phyloP scores from a whole-genome alignment of 2,329 filamentous ascomycete species.

The Calonectria hongkongensis region DNA sequence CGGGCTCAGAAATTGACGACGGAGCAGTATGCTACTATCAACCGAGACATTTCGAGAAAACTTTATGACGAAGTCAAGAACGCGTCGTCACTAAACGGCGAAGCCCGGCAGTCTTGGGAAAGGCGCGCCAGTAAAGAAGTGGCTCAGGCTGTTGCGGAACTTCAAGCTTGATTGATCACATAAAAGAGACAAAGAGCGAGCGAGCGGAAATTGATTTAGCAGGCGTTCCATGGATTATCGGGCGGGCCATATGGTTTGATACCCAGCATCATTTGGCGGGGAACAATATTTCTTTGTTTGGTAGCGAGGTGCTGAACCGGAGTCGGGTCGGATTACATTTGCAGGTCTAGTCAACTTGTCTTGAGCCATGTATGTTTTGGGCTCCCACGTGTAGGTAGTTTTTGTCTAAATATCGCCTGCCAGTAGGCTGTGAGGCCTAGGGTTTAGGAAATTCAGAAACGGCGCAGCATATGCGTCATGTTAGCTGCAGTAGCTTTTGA shows the following conservation, averaged over 20 bases:
- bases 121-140: constrained; percentile 87
- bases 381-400: constrained; percentile 46
- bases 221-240: constrained; percentile 56
- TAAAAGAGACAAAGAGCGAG: constrained; percentile 49
- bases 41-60: constrained; percentile 90
- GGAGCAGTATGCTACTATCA: constrained; percentile 94
- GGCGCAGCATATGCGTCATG: constrained; percentile 22
- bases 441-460: constrained; percentile 42
- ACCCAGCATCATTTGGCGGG: constrained; percentile 58
- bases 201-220: constrained; percentile 51
- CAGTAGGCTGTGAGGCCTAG: constrained; percentile 37
- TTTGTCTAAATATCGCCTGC: constrained; percentile 49
- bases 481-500: constrained; percentile 19
- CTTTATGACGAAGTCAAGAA: constrained; percentile 83
- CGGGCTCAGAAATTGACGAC: constrained; percentile 86
- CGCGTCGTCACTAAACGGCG: constrained; percentile 76
- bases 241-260: constrained; percentile 57
- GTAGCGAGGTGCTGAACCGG: constrained; percentile 53
- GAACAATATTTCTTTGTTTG: constrained; percentile 54
- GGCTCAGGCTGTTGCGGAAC: constrained; percentile 79
- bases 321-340: constrained; percentile 48
- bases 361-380: constrained; percentile 42
- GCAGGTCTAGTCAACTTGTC: constrained; percentile 46
- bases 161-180: constrained; percentile 65
- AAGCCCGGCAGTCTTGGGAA: constrained; percentile 82